Percentiles rank a stretch among this genome's conserved stretches.
Evolutionary conservation across 1,284 basidiomycete species (phyloP).

Genomic region (Irpex sp.): DNA sequence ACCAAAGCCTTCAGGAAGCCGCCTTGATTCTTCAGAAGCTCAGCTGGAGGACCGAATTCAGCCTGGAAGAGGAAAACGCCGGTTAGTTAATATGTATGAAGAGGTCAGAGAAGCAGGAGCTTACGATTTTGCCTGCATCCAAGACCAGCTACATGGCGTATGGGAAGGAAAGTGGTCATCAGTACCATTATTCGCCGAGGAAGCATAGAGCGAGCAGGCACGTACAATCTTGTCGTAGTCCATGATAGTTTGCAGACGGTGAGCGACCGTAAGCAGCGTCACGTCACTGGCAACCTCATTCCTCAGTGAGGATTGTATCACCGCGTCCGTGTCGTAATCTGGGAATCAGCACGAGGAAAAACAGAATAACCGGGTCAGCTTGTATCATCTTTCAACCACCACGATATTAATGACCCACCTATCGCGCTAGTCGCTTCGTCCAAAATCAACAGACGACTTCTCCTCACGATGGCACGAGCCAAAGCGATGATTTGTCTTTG

Average conservation of each 20-base stretch:
- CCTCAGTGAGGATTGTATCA: constrained; percentile 57
- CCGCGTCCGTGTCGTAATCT: constrained; percentile 57
- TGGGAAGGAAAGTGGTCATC: no score
- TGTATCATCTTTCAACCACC: no score
- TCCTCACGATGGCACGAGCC: constrained; percentile 51
- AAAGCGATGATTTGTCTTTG: constrained; percentile 65
- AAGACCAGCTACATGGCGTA: constrained; percentile 27
- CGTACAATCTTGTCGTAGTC: constrained; percentile 45
- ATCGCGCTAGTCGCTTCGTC: constrained; percentile 36
- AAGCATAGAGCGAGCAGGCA: background rate
- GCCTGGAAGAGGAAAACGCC: constrained; percentile 8
- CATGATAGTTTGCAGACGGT: constrained; percentile 69
- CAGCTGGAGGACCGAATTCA: constrained; percentile 34
- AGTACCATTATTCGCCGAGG: background rate
- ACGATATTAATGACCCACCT: background rate
- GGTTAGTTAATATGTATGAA: background rate
- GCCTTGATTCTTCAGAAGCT: constrained; percentile 29
- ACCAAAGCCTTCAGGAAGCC: constrained; percentile 34
- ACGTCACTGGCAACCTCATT: constrained; percentile 49
- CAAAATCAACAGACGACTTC: constrained; percentile 51
- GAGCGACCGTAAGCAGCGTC: constrained; percentile 64
- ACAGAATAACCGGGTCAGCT: background rate
- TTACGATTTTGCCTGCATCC: constrained; percentile 27
- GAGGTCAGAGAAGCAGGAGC: no score
- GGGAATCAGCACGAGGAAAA: constrained; percentile 4